Evolutionary conservation across 345 rosid genomes (phyloP).

Genomic region (Ceriops tagal): DNA sequence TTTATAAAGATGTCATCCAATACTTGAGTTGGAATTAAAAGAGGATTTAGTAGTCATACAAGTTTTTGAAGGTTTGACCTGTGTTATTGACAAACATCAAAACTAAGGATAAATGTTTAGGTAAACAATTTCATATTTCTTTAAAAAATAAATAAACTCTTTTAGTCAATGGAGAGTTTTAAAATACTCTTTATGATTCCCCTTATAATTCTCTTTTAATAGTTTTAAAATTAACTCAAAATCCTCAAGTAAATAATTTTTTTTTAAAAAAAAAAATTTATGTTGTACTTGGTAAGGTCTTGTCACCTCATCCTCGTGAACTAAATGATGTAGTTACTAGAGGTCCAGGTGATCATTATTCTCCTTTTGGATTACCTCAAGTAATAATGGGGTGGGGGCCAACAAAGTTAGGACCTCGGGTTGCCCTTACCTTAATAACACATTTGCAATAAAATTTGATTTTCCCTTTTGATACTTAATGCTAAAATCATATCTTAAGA

Average conservation of each 20-base stretch:
- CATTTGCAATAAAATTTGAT: too few species aligned
- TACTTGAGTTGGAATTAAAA: background rate
- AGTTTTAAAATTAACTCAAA: background rate
- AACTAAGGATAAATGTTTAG: background rate
- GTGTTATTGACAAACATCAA: background rate
- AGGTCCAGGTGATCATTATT: background rate
- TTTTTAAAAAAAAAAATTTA: background rate
- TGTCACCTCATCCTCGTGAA: background rate
- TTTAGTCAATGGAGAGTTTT: background rate
- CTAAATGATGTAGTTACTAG: background rate
- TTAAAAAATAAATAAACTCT: background rate
- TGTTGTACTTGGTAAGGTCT: background rate
- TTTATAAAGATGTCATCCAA: background rate
- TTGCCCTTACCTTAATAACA: background rate
- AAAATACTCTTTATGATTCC: background rate
- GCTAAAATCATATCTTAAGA: too few species aligned
- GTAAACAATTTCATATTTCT: background rate
- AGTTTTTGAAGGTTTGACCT: too few species aligned
- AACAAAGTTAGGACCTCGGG: background rate
- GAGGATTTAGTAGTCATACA: background rate
- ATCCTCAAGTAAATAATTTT: background rate
- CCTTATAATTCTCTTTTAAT: background rate
- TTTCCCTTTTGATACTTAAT: too few species aligned
- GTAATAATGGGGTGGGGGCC: background rate
- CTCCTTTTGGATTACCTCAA: background rate